Evolutionary conservation across 2,329 filamentous ascomycete species (phyloP), one percentile per base, ranked within the genome.

Genomic region (Colletotrichum zoysiae): DNA sequence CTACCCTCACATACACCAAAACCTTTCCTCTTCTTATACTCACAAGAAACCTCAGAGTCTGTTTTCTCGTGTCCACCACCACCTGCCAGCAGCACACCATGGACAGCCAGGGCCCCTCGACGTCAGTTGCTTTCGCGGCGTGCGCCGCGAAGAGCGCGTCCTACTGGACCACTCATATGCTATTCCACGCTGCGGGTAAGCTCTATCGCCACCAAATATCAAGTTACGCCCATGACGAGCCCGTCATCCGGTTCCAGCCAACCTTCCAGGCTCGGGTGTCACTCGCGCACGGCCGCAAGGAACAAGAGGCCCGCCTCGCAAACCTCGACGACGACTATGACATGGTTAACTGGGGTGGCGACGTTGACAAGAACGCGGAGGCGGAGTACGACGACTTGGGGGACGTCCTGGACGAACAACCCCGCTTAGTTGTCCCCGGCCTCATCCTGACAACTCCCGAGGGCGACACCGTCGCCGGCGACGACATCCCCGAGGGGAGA

Each of bases 361-460:
- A 50, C 26, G 16, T 61, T 20, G 11, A 58, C 23, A 30, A 50
- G 18, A 23, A 16, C 6, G 5, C 7, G 58, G n/a, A n/a, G 6
- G 20, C 20, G 18, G 30, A 38, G 26, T 18, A 2, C 12, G 44
- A 48, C 16, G 42, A 48, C 18, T 14, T 48, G 23, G 9, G 35
- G 5, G 16, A 48, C 18, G 9, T 23, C 1, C 18, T 35, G 16
- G 18, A 35, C 16, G 35, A 51, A 7, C 11, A 16, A 8, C n/a
- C 4, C 11, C 20, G 2, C 20, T 18, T 30, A 38, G n/a, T 38
- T 3, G 35, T 35, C 23, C 61, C 50, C 9, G 44, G 16, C 12
- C 44, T 67, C 48, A 20, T 46, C 12, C 35, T 67, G 33, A 61
- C 65, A 3, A 67, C 65, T 5, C 26, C 65, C 1, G 56, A 55